Conservation (phyloP, 805 yeast species). For the Clavispora phyllophila region DNA sequence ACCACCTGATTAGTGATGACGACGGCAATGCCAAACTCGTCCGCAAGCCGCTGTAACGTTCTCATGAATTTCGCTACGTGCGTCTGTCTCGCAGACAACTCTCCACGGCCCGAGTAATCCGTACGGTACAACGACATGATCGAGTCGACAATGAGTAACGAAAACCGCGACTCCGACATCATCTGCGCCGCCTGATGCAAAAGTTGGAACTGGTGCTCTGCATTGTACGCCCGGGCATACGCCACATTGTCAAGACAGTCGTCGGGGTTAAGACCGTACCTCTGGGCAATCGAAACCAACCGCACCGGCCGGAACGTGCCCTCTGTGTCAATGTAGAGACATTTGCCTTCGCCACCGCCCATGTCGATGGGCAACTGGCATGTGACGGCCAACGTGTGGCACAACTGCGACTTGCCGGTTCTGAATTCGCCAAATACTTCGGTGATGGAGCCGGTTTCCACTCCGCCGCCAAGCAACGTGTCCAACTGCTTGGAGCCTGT, state of each 20-base stretch:
- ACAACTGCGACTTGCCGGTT: conserved; percentile 95
- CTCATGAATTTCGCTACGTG: conserved; percentile 93
- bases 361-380: conserved; percentile 93
- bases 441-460: conserved; percentile 95
- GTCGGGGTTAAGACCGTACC: conserved; percentile 87
- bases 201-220: conserved; percentile 89
- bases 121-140: conserved; percentile 96
- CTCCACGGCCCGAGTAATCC: conserved; percentile 94
- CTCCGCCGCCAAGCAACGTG: conserved; percentile 90
- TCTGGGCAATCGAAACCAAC: conserved; percentile 79
- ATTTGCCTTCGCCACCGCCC: conserved; percentile 99
- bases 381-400: conserved; percentile 95
- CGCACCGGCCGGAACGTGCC: conserved; percentile 95
- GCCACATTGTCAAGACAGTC: conserved; percentile 97
- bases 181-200: conserved; percentile 86
- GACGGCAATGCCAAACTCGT: conserved; percentile 96
- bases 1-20: conserved; percentile 92
- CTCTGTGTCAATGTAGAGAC: conserved; percentile 92
- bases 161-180: conserved; percentile 94
- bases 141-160: conserved; percentile 89
- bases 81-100: conserved; percentile 87
- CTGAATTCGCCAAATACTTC: conserved; percentile 96
- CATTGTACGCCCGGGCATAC: conserved; percentile 94
- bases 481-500: conserved; percentile 95
- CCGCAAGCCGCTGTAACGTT: conserved; percentile 86